Evolutionary conservation across 257 asterid genomes (phyloP), one percentile per base, ranked within the genome.

Genomic region (Echium plantagineum): DNA sequence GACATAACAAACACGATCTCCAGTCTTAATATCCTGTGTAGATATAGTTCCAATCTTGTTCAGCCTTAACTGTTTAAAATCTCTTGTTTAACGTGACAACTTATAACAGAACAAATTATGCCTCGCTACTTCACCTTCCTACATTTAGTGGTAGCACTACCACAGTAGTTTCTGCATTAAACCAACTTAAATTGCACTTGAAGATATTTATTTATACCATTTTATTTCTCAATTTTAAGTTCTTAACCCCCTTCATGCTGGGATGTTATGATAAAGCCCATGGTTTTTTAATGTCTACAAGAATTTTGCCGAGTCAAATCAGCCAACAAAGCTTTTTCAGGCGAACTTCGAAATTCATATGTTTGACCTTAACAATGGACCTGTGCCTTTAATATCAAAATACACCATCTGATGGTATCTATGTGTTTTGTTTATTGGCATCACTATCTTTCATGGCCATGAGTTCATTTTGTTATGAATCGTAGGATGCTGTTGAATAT

Each of bases 401-500:
- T 24, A 24, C 26, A 24, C 26, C 26, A 24, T 24, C 26, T 24
- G 26, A 24, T 24, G 1, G 1, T 24, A 24, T 1, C 3, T 24
- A 24, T 24, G 26, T 1, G 2, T 1, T 24, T 24, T 24, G 2
- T 24, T 24, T 24, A 24, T 24, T 24, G 26, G 26, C 26, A 24
- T 24, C 26, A 24, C 26, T 24, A 24, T 24, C 26, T 24, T 24
- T 31, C 38, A 31, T 31, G 38, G 38, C 38, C 38, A 31, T 31
- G 26, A 31, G 38, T 31, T 31, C 3, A 31, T 22, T 70, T 57
- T 46, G 30, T 64, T 21, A 55, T 52, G 19, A 3, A 51, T 52
- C 47, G 32, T 52, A 71, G 75, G 75, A 71, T 24, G 75, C 75
- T 4, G 71, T 35, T 51, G 75, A 71, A 56, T 71, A 71, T 61